These are phyloP conservation scores for Amanita polypyramis DNA, from an alignment of 768 basidiomycete genomes.

Conservation along the genomic window DNA sequence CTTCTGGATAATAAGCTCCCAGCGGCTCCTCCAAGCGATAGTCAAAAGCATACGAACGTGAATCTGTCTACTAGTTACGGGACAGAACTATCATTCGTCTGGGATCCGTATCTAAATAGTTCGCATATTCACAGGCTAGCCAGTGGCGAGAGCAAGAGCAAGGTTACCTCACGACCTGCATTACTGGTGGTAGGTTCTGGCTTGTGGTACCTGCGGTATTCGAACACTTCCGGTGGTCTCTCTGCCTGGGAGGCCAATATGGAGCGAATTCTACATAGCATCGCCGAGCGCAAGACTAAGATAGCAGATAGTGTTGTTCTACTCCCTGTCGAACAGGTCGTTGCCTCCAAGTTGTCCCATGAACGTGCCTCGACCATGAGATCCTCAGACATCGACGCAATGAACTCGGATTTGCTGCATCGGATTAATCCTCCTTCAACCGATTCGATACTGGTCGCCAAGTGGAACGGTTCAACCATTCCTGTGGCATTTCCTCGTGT, in stretches of 20 bases:
- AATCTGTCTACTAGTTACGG: constrained; percentile 33
- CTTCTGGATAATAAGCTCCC: constrained; percentile 49
- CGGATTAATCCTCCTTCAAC: constrained; percentile 36
- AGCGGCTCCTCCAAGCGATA: constrained; percentile 38
- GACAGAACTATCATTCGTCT: constrained; percentile 48
- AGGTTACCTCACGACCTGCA: constrained; percentile 29
- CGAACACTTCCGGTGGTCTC: constrained; percentile 61
- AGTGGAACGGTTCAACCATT: constrained; percentile 11
- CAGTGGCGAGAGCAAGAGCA: constrained; percentile 2
- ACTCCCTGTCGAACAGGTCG: constrained; percentile 66
- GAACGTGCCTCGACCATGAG: constrained; percentile 62
- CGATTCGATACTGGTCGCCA: constrained; percentile 18
- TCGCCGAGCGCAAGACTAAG: constrained; percentile 24
- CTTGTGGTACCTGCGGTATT: constrained; percentile 81
- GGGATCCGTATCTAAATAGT: constrained; percentile 85
- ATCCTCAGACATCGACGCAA: constrained; percentile 73
- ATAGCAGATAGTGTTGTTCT: constrained; percentile 69
- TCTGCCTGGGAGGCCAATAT: constrained; percentile 70
- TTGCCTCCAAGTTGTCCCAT: constrained; percentile 52
- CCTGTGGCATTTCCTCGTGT: constrained; percentile 59
- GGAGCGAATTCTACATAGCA: constrained; percentile 47
- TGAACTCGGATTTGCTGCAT: constrained; percentile 81
- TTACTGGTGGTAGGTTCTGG: constrained; percentile 80
- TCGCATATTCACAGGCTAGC: constrained; percentile 43
- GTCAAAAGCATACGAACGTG: constrained; percentile 63